These are phyloP conservation scores for Alopecurus myosuroides DNA, from an alignment of 176 grass and related monocot genomes.

Conservation along the genomic window DNA sequence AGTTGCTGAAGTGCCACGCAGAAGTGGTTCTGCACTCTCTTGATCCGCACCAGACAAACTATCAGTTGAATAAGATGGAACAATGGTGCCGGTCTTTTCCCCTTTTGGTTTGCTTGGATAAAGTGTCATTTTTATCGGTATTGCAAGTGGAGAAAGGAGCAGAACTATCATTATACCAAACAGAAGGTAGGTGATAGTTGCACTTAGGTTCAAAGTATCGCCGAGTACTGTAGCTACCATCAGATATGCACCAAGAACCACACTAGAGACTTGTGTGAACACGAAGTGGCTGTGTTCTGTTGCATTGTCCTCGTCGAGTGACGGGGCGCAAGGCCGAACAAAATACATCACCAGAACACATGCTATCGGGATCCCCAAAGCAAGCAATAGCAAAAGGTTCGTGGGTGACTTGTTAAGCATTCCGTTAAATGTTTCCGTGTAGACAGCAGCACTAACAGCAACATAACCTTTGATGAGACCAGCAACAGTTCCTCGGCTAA, in stretches of 20 bases:
- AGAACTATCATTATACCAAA: constrained; percentile 88
- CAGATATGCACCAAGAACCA: constrained; percentile 76
- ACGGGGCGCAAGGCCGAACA: constrained; percentile 75
- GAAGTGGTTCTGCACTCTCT: constrained; percentile 56
- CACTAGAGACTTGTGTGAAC: constrained; percentile 78
- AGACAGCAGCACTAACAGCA: constrained; percentile 81
- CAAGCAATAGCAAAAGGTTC: constrained; percentile 66
- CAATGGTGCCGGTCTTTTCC: constrained; percentile 32
- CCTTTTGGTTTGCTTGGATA: constrained; percentile 54
- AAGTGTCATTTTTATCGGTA: constrained; percentile 93
- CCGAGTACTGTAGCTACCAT: constrained; percentile 63
- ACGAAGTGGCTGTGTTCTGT: constrained; percentile 71
- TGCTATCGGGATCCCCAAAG: constrained; percentile 61
- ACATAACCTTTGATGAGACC: constrained; percentile 95
- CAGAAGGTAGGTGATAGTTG: constrained; percentile 44
- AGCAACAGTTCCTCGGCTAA: constrained; percentile 83
- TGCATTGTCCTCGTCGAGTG: constrained; percentile 70
- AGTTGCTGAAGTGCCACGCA: constrained; percentile 25
- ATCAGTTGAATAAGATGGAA: constrained; percentile 53
- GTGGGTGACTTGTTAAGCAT: constrained; percentile 69
- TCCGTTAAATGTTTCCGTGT: constrained; percentile 76
- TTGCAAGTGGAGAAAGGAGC: constrained; percentile 80
- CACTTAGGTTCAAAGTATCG: constrained; percentile 49
- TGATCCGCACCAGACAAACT: constrained; percentile 39
- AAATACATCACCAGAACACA: constrained; percentile 85